Evolutionary conservation across 768 basidiomycete genomes (phyloP).

Genomic region (Kwoniella sp.): DNA sequence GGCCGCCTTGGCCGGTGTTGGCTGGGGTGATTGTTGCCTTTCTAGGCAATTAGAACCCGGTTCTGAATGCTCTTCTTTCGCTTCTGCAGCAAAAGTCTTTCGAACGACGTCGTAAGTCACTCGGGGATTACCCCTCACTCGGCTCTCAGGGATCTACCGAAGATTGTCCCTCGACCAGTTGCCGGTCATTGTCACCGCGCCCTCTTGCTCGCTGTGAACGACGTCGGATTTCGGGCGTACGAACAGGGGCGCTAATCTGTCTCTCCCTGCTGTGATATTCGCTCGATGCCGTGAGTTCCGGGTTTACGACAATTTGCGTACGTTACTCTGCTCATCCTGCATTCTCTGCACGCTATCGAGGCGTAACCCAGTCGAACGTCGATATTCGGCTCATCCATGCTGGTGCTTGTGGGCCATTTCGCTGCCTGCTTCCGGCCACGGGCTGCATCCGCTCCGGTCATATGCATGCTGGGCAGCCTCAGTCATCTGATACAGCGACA

Average conservation of each 20-base stretch:
- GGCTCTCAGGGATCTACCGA: not conserved
- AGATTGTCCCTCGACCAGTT: not conserved
- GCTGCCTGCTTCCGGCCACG: not conserved
- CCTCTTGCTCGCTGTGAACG: not conserved
- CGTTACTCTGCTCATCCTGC: not conserved
- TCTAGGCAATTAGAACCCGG: not conserved
- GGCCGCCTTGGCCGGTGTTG: too few relatives aligned
- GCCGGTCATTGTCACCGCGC: not conserved
- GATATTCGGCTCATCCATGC: not conserved
- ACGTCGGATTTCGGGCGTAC: not conserved
- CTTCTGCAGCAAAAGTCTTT: not conserved
- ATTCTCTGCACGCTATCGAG: not conserved
- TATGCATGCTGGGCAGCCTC: not conserved
- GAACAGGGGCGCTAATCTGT: conserved; percentile 1
- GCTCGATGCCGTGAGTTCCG: conserved; percentile 7
- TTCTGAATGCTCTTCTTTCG: not conserved
- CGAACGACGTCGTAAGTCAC: not conserved
- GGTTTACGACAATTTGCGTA: not conserved
- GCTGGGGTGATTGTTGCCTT: not conserved
- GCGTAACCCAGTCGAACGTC: not conserved
- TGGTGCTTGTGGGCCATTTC: too few relatives aligned
- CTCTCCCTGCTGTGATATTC: not conserved
- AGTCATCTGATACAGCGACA: not conserved
- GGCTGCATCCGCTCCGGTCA: not conserved
- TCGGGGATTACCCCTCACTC: not conserved